These are phyloP conservation scores for Pleurotus djamor DNA, from an alignment of 768 basidiomycete genomes.

Conservation along the genomic window DNA sequence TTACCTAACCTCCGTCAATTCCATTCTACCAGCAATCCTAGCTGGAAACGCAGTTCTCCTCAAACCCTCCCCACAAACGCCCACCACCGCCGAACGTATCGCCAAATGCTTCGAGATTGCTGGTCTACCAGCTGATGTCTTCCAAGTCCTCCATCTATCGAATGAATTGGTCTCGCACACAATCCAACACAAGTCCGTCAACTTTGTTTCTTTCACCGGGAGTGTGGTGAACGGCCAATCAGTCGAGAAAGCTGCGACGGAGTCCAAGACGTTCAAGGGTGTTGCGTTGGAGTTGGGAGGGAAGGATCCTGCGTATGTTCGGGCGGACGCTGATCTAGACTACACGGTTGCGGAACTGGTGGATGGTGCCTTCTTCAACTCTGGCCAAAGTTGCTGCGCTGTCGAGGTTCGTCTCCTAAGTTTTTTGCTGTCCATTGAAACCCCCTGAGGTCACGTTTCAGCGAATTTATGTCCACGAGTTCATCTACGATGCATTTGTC, in stretches of 20 bases:
- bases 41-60: conserved; percentile 89
- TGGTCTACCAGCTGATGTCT: conserved; percentile 72
- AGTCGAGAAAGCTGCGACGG: conserved; percentile 69
- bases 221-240: conserved; percentile 72
- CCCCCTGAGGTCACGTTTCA: conserved; percentile 19
- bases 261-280: conserved; percentile 75
- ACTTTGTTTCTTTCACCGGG: conserved; percentile 92
- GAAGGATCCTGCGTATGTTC: conserved; percentile 96
- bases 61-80: conserved; percentile 97
- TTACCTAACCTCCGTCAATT: conserved; percentile 88
- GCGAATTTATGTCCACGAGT: conserved; percentile 93
- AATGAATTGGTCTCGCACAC: conserved; percentile 57
- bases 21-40: conserved; percentile 87
- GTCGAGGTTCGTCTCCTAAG: conserved; percentile 62
- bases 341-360: conserved; percentile 86
- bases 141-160: conserved; percentile 77
- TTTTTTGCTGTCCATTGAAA: not conserved
- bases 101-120: conserved; percentile 65
- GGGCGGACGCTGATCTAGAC: conserved; percentile 79
- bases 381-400: conserved; percentile 95
- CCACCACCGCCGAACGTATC: conserved; percentile 83
- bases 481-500: conserved; percentile 79
- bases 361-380: conserved; percentile 94
- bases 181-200: conserved; percentile 62
- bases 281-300: conserved; percentile 94